These are phyloP conservation scores for Solanum hybrid DNA, from an alignment of 305 asterid genomes.

Conservation along the genomic window DNA sequence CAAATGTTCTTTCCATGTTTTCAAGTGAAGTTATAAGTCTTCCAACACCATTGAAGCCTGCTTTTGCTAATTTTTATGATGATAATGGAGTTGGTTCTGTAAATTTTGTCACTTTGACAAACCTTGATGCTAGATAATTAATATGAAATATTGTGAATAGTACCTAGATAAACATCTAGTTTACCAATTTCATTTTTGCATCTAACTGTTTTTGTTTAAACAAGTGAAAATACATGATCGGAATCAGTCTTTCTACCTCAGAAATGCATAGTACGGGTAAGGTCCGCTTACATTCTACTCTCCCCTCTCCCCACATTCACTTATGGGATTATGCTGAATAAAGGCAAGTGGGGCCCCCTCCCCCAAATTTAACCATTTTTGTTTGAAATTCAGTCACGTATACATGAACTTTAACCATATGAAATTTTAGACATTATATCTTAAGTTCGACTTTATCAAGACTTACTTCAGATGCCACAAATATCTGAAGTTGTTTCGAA, in stretches of 20 bases:
- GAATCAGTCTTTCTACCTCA: background rate
- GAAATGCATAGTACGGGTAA: background rate
- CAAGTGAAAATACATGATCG: background rate
- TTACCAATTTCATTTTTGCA: background rate
- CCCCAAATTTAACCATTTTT: background rate
- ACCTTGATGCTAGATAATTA: background rate
- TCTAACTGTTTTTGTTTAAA: background rate
- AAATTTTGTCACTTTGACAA: constrained; percentile 2
- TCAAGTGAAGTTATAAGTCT: constrained; percentile 10
- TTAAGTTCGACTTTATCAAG: background rate
- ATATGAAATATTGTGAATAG: background rate
- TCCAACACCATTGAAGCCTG: constrained; percentile 8
- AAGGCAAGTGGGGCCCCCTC: background rate
- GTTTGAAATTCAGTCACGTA: background rate
- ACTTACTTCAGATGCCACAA: background rate
- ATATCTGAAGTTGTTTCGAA: background rate
- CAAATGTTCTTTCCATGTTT: constrained; percentile 14
- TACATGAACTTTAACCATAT: background rate
- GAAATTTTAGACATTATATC: background rate
- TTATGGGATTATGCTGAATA: background rate
- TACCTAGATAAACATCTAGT: background rate
- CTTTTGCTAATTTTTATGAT: background rate
- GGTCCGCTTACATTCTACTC: background rate
- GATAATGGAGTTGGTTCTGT: background rate
- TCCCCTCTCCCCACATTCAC: no score